Evolutionary conservation across 345 rosid genomes (phyloP).

Genomic region (Eucalyptus rudis): DNA sequence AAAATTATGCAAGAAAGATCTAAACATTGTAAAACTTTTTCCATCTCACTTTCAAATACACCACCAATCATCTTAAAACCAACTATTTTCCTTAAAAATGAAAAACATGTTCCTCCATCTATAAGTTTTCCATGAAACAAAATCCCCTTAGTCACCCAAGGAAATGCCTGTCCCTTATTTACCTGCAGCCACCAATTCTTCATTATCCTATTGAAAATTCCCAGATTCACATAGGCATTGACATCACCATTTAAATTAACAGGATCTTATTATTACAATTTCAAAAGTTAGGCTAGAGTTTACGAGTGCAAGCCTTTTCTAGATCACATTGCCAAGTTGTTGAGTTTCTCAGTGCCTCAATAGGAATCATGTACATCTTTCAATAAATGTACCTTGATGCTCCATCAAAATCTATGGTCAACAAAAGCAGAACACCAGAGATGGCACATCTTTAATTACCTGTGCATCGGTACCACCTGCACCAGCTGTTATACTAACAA

Average conservation of each 20-base stretch:
- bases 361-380: not conserved
- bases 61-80: not conserved
- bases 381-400: not conserved
- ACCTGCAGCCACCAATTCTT: not conserved
- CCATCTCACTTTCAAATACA: not conserved
- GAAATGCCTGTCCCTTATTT: not conserved
- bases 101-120: not conserved
- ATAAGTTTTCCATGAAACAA: not conserved
- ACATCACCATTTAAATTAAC: not conserved
- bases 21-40: not conserved
- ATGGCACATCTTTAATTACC: slow-evolving; percentile 26
- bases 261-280: not conserved
- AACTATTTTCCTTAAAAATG: not conserved
- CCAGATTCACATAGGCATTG: not conserved
- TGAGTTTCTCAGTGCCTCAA: not conserved
- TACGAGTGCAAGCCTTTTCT: not conserved
- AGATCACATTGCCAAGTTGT: not conserved
- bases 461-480: slow-evolving; percentile 99
- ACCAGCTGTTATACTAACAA: slow-evolving; percentile 79
- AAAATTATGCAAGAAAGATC: not conserved
- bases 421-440: not conserved
- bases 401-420: not conserved
- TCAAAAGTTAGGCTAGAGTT: not conserved
- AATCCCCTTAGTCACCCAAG: not conserved
- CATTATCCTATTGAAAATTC: not conserved